phyloP scores from a whole-genome alignment of 2,329 filamentous ascomycete species.

The Alternaria brassicae region DNA sequence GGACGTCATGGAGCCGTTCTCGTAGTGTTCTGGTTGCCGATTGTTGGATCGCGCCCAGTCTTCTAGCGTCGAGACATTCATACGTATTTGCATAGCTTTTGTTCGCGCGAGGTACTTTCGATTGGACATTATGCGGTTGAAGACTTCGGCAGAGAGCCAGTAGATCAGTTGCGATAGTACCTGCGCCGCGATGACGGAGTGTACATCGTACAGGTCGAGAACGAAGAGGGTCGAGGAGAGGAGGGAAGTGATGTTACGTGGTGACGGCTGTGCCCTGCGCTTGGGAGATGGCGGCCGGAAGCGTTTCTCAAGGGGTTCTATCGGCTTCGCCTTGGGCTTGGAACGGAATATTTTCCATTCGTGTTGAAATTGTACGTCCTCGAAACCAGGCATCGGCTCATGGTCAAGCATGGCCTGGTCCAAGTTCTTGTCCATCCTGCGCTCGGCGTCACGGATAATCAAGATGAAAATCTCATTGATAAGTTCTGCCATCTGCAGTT shows the following conservation, averaged over 20 bases:
- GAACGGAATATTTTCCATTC: constrained; percentile 98
- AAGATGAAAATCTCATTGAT: constrained; percentile 99
- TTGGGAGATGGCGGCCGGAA: constrained; percentile 93
- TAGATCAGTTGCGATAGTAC: constrained; percentile 92
- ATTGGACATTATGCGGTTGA: constrained; percentile 97
- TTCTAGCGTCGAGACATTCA: constrained; percentile 95
- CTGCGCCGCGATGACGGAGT: constrained; percentile 93
- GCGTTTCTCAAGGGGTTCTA: constrained; percentile 87
- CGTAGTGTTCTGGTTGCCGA: constrained; percentile 91
- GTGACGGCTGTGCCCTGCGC: constrained; percentile 87
- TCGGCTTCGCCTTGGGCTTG: constrained; percentile 82
- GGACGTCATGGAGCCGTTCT: constrained; percentile 84
- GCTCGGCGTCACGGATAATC: constrained; percentile 93
- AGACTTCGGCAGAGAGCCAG: constrained; percentile 94
- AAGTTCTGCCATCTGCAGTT: constrained; percentile 89
- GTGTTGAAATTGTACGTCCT: constrained; percentile 95
- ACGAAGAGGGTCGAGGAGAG: constrained; percentile 96
- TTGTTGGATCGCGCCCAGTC: constrained; percentile 97
- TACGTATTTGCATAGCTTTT: constrained; percentile 99
- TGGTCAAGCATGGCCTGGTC: constrained; percentile 95
- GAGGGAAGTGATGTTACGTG: constrained; percentile 92
- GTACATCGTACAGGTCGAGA: constrained; percentile 96
- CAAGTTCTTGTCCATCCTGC: constrained; percentile 93
- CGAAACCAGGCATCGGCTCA: constrained; percentile 96
- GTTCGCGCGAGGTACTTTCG: constrained; percentile 92